phyloP scores from a whole-genome alignment of 129 eudicot genomes.

The Kitagawia praeruptora region DNA sequence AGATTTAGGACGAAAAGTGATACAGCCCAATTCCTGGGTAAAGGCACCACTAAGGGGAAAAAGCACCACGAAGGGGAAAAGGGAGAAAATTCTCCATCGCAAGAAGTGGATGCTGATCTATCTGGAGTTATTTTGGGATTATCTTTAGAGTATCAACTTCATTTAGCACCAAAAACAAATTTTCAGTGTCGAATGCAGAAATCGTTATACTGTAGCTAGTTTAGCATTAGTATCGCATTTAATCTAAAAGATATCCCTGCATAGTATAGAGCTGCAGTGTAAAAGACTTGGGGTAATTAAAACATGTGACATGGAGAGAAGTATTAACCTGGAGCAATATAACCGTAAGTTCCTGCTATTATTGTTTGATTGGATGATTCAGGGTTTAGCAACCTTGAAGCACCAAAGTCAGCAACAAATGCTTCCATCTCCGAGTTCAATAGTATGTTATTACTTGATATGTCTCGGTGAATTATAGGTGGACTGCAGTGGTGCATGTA shows the following conservation, averaged over 20 bases:
- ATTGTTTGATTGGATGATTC: neutral
- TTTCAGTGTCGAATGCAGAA: too few relatives aligned
- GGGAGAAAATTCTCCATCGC: too few relatives aligned
- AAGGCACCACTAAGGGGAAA: too few relatives aligned
- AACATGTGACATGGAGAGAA: neutral
- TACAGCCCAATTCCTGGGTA: too few relatives aligned
- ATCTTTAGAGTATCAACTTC: too few relatives aligned
- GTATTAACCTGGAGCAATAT: neutral
- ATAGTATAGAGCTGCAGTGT: neutral
- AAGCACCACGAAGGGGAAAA: too few relatives aligned
- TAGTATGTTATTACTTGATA: slow-evolving; percentile 4
- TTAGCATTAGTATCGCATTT: too few relatives aligned
- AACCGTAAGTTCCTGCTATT: neutral
- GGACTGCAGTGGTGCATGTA: neutral
- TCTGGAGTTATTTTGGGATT: too few relatives aligned
- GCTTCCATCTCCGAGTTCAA: neutral
- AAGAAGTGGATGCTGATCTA: too few relatives aligned
- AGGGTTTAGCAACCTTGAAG: neutral
- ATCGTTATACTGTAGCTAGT: neutral
- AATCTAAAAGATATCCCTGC: too few relatives aligned
- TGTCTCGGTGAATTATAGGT: neutral
- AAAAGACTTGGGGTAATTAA: neutral
- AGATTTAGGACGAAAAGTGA: too few relatives aligned
- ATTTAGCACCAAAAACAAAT: too few relatives aligned
- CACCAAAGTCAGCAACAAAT: neutral